Base-by-base conservation (phyloP, 2,329 filamentous ascomycete species). In the Camptophora hylomeconis region DNA sequence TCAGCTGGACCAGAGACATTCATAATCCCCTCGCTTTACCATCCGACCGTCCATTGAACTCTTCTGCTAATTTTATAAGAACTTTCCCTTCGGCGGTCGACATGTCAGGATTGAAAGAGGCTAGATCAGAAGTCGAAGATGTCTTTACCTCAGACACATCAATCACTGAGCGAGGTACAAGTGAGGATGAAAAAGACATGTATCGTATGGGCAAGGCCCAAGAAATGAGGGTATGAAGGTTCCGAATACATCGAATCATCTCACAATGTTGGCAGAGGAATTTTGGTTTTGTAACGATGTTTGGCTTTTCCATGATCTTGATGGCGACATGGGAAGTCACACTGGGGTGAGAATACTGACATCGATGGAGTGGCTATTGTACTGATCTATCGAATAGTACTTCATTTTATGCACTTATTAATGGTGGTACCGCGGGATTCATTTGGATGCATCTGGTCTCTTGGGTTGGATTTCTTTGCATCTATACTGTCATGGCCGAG, bases 381-480 rank as follows among this genome's bases (percentile, higher is more conserved):
- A 16, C 29, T 39, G 29, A 42, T 18, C 27, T 5, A 18, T 14
- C 17, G 18, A 5, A 17, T 15, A 39, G 38, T 7, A 39, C 35
- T 5, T 35, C 33, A 7, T 35, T 38, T 10, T 40, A 39, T 22
- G 37, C 38, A 22, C 28, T 44, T 13, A 36, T 39, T 31, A 67
- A 68, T 38, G 67, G 67, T 5, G 67, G 67, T 9, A 59, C 61
- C 3, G 40, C 36, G 5, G 67, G 65, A 14, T 51, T 69, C 7
- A 58, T 71, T 21, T 72, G 64, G 53, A 56, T 64, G 4, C 69
- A 60, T 31, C 35, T 69, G 2, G 45, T 64, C 19, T 57, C 56
- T 7, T 64, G 62, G 57, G 41, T 58, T 17, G 64, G 63, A 1
- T 55, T 60, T 20, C 38, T 56, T 3, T 30, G 51, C 4, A 52